Base-by-base conservation (phyloP, 805 yeast species). In the Pichia manshurica region DNA sequence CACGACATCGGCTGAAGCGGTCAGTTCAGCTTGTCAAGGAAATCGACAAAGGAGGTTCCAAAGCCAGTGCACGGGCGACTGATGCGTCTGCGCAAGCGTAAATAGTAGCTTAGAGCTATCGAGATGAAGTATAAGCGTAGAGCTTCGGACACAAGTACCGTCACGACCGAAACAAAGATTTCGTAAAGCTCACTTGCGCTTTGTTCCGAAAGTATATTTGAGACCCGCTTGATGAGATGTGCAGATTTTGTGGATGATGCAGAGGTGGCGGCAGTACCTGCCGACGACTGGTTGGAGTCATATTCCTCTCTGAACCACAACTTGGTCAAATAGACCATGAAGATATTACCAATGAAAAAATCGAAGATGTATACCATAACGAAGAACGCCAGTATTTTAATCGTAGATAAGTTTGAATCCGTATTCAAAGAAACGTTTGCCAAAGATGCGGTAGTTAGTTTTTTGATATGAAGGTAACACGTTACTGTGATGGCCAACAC, bases 301-400 rank as follows among this genome's bases (percentile, higher is more conserved):
- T 48, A 44, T 28, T 40, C 46, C 25, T 49, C 52, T 20, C 32
- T 39, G 16, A 88, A 84, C 96, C 97, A 91, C 51, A 79, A 75
- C 45, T 75, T 74, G 5, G 82, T 74, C 61, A 91, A 90, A 65
- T 81, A 84, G 5, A 82, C 53, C 19, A 95, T 86, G 64, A 84
- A 89, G 3, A 84, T 64, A 23, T 79, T 63, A 23, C 87, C 86
- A 36, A 78, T 64, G 0, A 82, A 31, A 0, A 96, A 82, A 62
- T 91, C 97, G 9, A 78, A 38, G 2, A 78, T 56, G 62, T 82
- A 90, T 3, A 83, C 62, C 38, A 84, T 65, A 15, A 85, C 74
- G 25, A 84, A 79, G 23, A 82, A 70, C 4, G 93, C 77, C 56
- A 79, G 73, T 40, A 77, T 75, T 52, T 84, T 70, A 5, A 84